A percentile compares a stretch with the other conserved stretches of the same genome.
These are phyloP conservation scores for Rhodamnia argentea DNA, from an alignment of 345 rosid species.

Conservation along the genomic window DNA sequence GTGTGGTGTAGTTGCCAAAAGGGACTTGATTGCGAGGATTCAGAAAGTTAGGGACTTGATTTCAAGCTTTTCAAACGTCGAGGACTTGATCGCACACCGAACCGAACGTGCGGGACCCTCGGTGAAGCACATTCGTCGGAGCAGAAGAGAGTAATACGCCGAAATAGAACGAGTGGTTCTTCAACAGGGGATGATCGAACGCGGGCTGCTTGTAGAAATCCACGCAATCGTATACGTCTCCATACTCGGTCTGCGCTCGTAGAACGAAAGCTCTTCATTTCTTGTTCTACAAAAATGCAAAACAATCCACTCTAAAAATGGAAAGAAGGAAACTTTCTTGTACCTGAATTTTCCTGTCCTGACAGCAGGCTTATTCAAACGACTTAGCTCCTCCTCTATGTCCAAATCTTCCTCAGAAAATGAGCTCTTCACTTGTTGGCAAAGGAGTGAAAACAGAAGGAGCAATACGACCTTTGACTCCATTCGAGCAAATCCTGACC, in stretches of 20 bases:
- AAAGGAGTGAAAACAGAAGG: background rate
- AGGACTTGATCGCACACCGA: background rate
- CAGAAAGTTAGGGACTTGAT: background rate
- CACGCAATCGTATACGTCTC: slow-evolving; percentile 1
- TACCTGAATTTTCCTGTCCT: slow-evolving; percentile 11
- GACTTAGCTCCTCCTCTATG: slow-evolving; percentile 13
- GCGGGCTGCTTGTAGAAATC: slow-evolving; percentile 5
- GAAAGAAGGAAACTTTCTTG: background rate
- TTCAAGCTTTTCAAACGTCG: background rate
- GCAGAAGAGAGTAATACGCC: background rate
- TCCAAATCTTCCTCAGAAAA: slow-evolving; percentile 9
- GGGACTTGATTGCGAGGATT: background rate
- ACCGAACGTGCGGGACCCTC: background rate
- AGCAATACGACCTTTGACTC: background rate
- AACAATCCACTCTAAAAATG: too few species aligned
- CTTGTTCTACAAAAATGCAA: too few species aligned
- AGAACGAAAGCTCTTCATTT: background rate
- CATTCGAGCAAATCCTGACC: background rate
- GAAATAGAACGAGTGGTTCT: background rate
- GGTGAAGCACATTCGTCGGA: background rate
- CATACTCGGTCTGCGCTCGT: background rate
- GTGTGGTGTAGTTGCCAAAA: background rate
- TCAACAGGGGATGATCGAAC: slow-evolving; percentile 2
- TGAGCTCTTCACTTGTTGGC: background rate
- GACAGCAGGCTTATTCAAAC: slow-evolving; percentile 3